Evolutionary conservation across 768 basidiomycete genomes (phyloP), one percentile per base, ranked within the genome.

Genomic region (Boletus rex-veris): DNA sequence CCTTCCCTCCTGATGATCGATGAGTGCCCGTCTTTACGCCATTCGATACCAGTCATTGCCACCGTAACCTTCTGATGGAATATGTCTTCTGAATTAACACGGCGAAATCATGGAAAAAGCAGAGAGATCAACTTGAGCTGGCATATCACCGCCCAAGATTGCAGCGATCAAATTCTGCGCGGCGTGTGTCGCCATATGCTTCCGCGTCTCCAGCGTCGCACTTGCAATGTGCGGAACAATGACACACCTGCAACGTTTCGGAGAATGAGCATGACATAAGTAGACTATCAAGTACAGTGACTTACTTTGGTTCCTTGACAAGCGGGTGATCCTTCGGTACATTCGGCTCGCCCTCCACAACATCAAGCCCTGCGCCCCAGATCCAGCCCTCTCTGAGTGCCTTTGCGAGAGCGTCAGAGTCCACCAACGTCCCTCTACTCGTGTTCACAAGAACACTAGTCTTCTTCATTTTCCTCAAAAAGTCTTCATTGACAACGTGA

Each of bases 331-430:
- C 85, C 3, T 72, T 67, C 1, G 71, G 61, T 26, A 99, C 77
- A 42, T 85, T 70, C 0, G 95, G 95, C 67, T 98, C 95, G 18
- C 93, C 93, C 59, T 93, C 91, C 7, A 98, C 84, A 35, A 98
- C 96, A 68, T 99, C 96, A 11, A 99, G 63, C 0, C 92, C 96
- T 0, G 97, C 97, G 21, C 85, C 94, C 79, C 88, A 95, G 21
- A 99, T 88, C 83, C 86, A 85, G 3, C 79, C 80, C 55, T 88
- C 83, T 43, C 75, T 68, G 40, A 98, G 72, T 3, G 95, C 96
- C 55, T 78, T 82, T 3, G 87, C 88, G 9, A 99, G 78, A 12
- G 95, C 96, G 45, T 89, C 83, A 1, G 90, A 91, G 68, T 99
- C 93, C 7, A 99, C 90, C 14, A 98, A 72, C 1, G 90, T 84